phyloP scores from a whole-genome alignment of 2,329 filamentous ascomycete species.

The Cercospora zeina region DNA sequence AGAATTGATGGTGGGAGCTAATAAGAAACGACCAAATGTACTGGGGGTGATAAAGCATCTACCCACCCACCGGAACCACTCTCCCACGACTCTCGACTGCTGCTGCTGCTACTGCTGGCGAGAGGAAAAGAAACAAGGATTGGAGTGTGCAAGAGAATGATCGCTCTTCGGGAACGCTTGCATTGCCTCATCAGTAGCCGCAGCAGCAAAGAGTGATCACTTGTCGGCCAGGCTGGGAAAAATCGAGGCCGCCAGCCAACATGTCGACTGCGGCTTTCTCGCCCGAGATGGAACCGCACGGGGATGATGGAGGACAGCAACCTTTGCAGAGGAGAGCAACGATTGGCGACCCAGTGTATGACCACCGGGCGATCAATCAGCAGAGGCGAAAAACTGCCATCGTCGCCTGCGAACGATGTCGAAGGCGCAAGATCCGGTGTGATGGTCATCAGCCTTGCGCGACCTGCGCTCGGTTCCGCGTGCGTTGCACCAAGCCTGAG shows the following conservation, averaged over 20 bases:
- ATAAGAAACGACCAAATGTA: neutral
- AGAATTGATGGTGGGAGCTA: neutral
- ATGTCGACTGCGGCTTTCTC: slow-evolving; percentile 18
- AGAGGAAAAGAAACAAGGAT: neutral
- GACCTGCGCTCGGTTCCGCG: slow-evolving; percentile 24
- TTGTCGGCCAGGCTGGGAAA: neutral
- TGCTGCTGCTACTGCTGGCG: neutral
- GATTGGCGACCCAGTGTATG: slow-evolving; percentile 25
- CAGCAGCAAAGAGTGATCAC: slow-evolving; percentile 8
- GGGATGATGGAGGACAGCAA: slow-evolving; percentile 13
- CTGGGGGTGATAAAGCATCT: neutral
- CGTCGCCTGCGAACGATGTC: slow-evolving; percentile 22
- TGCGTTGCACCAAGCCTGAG: slow-evolving; percentile 23
- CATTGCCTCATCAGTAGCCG: slow-evolving; percentile 13
- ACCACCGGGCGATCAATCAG: slow-evolving; percentile 20
- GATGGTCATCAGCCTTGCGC: slow-evolving; percentile 24
- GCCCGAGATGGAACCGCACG: slow-evolving; percentile 11
- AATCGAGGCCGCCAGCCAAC: slow-evolving; percentile 9
- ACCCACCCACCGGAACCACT: neutral
- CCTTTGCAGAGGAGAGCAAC: slow-evolving; percentile 24
- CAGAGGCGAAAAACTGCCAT: slow-evolving; percentile 21
- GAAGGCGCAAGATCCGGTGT: slow-evolving; percentile 24
- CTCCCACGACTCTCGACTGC: neutral
- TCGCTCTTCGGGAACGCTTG: slow-evolving; percentile 13
- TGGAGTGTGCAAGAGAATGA: no score